These are phyloP conservation scores for Pistacia integerrima DNA, from an alignment of 345 rosid species.

Conservation along the genomic window DNA sequence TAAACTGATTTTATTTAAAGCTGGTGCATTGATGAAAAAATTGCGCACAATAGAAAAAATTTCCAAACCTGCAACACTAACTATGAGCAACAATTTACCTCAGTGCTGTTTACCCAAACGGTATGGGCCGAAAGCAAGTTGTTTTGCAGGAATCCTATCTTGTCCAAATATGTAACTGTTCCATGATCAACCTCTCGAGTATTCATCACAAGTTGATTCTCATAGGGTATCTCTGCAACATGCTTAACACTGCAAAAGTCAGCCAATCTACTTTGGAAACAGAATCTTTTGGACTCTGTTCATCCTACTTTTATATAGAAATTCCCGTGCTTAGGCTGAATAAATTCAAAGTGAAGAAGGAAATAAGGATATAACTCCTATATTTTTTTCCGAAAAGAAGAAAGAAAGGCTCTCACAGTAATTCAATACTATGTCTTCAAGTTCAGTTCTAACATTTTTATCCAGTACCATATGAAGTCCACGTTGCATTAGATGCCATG, in stretches of 20 bases:
- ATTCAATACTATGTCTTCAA: neutral
- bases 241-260: slow-evolving; percentile 36
- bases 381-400: neutral
- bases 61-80: slow-evolving; percentile 10
- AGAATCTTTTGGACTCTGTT: neutral
- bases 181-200: slow-evolving; percentile 56
- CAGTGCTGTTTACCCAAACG: slow-evolving; percentile 54
- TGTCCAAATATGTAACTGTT: slow-evolving; percentile 63
- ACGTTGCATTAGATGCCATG: neutral
- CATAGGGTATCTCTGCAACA: slow-evolving; percentile 53
- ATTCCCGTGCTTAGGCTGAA: neutral
- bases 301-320: neutral
- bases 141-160: slow-evolving; percentile 49
- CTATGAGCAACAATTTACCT: slow-evolving; percentile 40
- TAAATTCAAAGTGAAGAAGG: neutral
- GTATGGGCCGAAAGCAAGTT: slow-evolving; percentile 67
- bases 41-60: neutral
- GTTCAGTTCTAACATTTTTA: neutral
- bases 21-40: slow-evolving; percentile 2
- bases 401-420: neutral
- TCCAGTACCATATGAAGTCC: neutral
- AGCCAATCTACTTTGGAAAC: neutral
- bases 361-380: neutral
- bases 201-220: slow-evolving; percentile 49
- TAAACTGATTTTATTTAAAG: neutral